A percentile compares a stretch with the other conserved stretches of the same genome.
These are phyloP conservation scores for Trametes polyzona DNA, from an alignment of 1,284 basidiomycete genomes.

Conservation along the genomic window DNA sequence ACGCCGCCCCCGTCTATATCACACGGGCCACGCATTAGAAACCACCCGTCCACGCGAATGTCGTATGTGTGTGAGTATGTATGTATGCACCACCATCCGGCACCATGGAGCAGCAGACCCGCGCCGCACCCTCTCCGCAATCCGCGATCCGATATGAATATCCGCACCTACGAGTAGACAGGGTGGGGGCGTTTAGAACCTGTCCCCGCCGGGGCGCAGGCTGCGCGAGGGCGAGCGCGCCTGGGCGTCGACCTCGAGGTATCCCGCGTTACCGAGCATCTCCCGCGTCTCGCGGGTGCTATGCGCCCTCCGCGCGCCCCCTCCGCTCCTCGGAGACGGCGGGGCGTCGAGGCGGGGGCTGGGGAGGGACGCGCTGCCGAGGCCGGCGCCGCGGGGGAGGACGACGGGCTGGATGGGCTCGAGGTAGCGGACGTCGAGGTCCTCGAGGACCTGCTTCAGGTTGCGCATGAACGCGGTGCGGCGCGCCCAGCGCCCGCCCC, in stretches of 20 bases:
- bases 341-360: conserved; percentile 17
- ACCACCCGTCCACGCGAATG: too few species aligned
- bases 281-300: conserved; percentile 25
- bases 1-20: too few species aligned
- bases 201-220: conserved; percentile 22
- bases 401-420: conserved; percentile 75
- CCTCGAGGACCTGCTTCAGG: conserved; percentile 70
- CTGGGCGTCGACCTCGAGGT: conserved; percentile 27
- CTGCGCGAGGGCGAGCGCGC: conserved; percentile 27
- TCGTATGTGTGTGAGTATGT: too few species aligned
- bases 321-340: conserved; percentile 17
- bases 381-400: conserved; percentile 43
- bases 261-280: conserved; percentile 32
- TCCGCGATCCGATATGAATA: too few species aligned
- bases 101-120: too few species aligned
- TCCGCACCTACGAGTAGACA: too few species aligned
- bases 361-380: too few species aligned
- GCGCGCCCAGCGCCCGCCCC: conserved; percentile 78
- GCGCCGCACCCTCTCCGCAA: too few species aligned
- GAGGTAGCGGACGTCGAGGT: conserved; percentile 70
- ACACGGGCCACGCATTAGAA: too few species aligned
- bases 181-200: conserved; percentile 19
- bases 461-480: conserved; percentile 75
- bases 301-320: conserved; percentile 5
- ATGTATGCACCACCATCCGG: too few species aligned